Percentiles rank a stretch among this genome's conserved stretches.
phyloP scores from a whole-genome alignment of 2,329 filamentous ascomycete genomes.

The Colletotrichum salicis region DNA sequence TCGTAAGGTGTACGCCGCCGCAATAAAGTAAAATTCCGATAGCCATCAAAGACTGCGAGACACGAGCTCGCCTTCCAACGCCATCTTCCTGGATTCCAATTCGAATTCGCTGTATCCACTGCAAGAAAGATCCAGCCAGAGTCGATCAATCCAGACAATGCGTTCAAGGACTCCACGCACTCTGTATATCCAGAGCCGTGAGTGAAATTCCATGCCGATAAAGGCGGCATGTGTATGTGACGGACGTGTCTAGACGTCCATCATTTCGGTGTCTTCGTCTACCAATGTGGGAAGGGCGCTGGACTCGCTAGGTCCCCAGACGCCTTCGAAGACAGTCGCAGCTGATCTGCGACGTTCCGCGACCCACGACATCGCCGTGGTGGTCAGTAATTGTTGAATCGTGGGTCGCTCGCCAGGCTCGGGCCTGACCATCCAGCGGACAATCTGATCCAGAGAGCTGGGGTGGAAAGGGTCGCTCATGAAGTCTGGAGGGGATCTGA shows the following conservation, averaged over 20 bases:
- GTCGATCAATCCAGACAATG: constrained; percentile 38
- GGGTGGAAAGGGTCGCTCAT: constrained; percentile 82
- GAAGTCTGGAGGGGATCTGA: constrained; percentile 79
- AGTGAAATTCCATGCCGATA: constrained; percentile 34
- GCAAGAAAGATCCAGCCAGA: constrained; percentile 38
- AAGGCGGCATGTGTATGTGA: constrained; percentile 32
- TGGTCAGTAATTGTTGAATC: constrained; percentile 77
- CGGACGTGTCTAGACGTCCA: constrained; percentile 57
- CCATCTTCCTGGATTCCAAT: constrained; percentile 24
- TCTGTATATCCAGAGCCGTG: constrained; percentile 48
- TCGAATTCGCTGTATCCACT: constrained; percentile 32
- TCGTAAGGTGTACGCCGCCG: constrained; percentile 29
- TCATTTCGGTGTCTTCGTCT: constrained; percentile 63
- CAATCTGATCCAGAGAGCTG: constrained; percentile 83
- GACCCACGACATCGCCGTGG: constrained; percentile 84
- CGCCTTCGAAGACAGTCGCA: constrained; percentile 96
- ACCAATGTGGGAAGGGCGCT: constrained; percentile 47
- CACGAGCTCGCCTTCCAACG: constrained; percentile 25
- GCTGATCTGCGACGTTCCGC: constrained; percentile 80
- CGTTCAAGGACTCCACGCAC: constrained; percentile 31
- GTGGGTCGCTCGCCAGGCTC: constrained; percentile 78
- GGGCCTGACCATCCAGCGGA: constrained; percentile 87
- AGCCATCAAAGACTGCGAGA: constrained; percentile 10
- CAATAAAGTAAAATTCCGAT: constrained; percentile 7
- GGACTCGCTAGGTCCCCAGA: constrained; percentile 83